Evolutionary conservation across 805 yeast genomes (phyloP), one percentile per base, ranked within the genome.

Genomic region (Zygotorulaspora chibaensis): DNA sequence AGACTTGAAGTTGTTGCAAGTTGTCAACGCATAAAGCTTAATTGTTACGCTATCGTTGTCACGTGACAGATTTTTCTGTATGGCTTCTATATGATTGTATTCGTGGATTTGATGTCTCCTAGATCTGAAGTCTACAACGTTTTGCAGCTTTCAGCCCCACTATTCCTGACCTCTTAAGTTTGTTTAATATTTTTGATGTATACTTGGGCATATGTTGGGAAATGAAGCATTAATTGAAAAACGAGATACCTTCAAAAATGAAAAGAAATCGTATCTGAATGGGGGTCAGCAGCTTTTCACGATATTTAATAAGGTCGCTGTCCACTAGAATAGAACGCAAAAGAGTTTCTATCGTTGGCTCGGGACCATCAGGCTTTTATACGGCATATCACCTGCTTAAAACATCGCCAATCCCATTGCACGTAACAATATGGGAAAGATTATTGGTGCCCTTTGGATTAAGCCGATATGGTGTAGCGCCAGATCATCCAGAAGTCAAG

Each of bases 401-500:
- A 47, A 76, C 64, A 65, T 59, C 68, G 3, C 65, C 68, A 3
- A 47, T 69, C 0, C 67, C 69, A 7, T 61, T 71, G 13, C 63
- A 74, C 46, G 73, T 90, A 3, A 93, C 87, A 49, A 73, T 91
- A 65, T 89, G 81, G 70, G 99, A 93, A 59, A 75, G 79, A 51
- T 69, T 82, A 20, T 96, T 97, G 0, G 82, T 89, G 6, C 99
- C 99, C 0, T 91, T 76, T 68, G 99, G 99, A 0, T 72, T 93
- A 28, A 81, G 90, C 35, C 68, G 99, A 29, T 90, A 78, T 61
- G 99, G 99, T 1, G 98, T 93, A n/a, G 97, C 99, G 0, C 99
- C 99, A 2, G 99, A 93, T 66, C 97, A 93, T 66, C 96, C 96
- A 0, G 98, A 93, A 58, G 98, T 93, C 27, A 91, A 90, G 63